phyloP scores from a whole-genome alignment of 768 basidiomycete species.

The Dictyophora rubrovolvata region DNA sequence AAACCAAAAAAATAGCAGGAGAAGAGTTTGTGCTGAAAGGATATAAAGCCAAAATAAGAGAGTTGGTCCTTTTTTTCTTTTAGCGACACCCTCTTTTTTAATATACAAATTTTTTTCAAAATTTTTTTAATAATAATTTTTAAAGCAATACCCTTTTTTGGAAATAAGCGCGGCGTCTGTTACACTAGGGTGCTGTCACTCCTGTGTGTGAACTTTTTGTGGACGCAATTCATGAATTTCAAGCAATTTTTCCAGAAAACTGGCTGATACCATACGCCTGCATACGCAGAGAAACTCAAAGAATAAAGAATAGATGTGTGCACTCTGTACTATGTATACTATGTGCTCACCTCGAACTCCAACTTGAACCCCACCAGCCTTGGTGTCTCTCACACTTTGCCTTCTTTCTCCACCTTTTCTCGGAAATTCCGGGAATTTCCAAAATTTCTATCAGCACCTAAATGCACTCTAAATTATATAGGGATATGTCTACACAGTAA shows the following conservation, averaged over 20 bases:
- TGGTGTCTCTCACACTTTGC: background rate
- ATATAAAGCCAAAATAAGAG: background rate
- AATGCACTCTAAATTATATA: background rate
- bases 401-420: conserved; percentile 3
- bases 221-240: background rate
- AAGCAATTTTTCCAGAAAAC: too few relatives aligned
- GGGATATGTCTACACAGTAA: background rate
- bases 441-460: background rate
- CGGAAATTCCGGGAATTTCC: background rate
- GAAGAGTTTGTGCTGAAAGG: background rate
- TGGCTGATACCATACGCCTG: too few relatives aligned
- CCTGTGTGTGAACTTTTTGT: background rate
- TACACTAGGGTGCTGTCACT: background rate
- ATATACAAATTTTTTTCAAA: background rate
- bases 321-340: too few relatives aligned
- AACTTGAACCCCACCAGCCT: background rate
- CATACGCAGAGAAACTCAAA: too few relatives aligned
- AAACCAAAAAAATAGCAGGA: conserved; percentile 1
- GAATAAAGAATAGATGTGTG: too few relatives aligned
- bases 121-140: background rate
- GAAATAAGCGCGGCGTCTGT: background rate
- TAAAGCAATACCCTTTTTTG: background rate
- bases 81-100: background rate
- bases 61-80: background rate
- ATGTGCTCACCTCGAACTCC: too few relatives aligned